Percentiles rank a stretch among this genome's conserved stretches.
phyloP scores from a whole-genome alignment of 345 rosid species.

The Sapria himalayana region DNA sequence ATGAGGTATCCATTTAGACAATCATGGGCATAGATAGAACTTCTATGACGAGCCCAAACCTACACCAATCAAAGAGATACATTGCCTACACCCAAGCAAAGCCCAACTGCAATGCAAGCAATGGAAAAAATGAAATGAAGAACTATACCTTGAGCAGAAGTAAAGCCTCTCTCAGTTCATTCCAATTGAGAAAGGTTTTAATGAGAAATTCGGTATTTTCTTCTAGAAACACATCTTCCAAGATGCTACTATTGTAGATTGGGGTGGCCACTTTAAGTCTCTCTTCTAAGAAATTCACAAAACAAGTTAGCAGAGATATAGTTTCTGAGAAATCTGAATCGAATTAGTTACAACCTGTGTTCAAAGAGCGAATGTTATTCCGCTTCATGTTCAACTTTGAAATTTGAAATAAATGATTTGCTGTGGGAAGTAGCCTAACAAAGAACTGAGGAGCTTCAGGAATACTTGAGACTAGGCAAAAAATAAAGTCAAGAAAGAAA shows the following conservation, averaged over 20 bases:
- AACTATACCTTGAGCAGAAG: constrained; percentile 49
- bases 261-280: constrained; percentile 38
- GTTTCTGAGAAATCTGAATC: background rate
- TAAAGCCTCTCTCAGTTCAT: constrained; percentile 48
- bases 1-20: constrained; percentile 68
- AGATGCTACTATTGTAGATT: constrained; percentile 52
- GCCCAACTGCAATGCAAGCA: background rate
- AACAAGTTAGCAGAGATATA: background rate
- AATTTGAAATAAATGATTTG: constrained; percentile 34
- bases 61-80: constrained; percentile 11
- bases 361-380: constrained; percentile 43
- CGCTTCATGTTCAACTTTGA: constrained; percentile 50
- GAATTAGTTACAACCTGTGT: constrained; percentile 24
- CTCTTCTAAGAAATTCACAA: constrained; percentile 16
- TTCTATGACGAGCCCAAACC: constrained; percentile 88
- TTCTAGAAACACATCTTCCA: constrained; percentile 71
- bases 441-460: constrained; percentile 36
- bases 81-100: background rate
- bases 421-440: constrained; percentile 59
- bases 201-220: constrained; percentile 37
- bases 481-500: background rate
- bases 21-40: constrained; percentile 50
- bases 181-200: constrained; percentile 36
- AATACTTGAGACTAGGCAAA: constrained; percentile 20
- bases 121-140: constrained; percentile 4